Conservation (phyloP, 768 basidiomycete species). For the Rhizopogon vesiculosus region DNA sequence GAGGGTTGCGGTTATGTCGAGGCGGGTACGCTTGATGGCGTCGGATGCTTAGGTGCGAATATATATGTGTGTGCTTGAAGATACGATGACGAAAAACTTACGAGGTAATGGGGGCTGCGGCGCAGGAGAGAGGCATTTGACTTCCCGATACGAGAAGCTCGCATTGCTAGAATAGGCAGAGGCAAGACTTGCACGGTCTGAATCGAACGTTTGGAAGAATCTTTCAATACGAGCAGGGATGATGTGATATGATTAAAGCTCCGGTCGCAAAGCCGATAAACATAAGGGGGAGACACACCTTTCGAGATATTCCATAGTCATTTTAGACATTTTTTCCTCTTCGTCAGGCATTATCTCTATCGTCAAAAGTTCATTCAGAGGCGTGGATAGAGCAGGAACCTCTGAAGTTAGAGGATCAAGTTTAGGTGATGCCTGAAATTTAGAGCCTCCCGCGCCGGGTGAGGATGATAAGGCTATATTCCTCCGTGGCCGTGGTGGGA, state of each 20-base stretch:
- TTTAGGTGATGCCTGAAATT: neutral
- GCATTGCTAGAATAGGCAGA: conserved; percentile 25
- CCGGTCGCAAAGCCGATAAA: neutral
- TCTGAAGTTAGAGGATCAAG: neutral
- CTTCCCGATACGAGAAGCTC: conserved; percentile 26
- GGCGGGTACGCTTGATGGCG: conserved; percentile 15
- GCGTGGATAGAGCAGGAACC: neutral
- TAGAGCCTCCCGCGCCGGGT: neutral
- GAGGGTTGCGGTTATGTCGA: conserved; percentile 22
- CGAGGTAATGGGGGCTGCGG: conserved; percentile 8
- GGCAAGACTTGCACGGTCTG: conserved; percentile 26
- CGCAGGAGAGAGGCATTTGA: conserved; percentile 5
- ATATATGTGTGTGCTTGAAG: neutral
- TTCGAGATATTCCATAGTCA: conserved; percentile 25
- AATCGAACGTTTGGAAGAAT: conserved; percentile 27
- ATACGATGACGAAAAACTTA: conserved; percentile 9
- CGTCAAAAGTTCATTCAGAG: neutral
- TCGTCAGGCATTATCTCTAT: neutral
- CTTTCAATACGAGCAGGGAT: conserved; percentile 9
- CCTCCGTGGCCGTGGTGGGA: conserved; percentile 17
- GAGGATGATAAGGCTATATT: neutral
- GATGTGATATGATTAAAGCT: conserved; percentile 5
- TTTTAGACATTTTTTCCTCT: conserved; percentile 22
- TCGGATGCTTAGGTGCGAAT: neutral
- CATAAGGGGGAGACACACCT: conserved; percentile 14